These are phyloP conservation scores for Candida morakotiae DNA, from an alignment of 805 yeast genomes.

Conservation along the genomic window DNA sequence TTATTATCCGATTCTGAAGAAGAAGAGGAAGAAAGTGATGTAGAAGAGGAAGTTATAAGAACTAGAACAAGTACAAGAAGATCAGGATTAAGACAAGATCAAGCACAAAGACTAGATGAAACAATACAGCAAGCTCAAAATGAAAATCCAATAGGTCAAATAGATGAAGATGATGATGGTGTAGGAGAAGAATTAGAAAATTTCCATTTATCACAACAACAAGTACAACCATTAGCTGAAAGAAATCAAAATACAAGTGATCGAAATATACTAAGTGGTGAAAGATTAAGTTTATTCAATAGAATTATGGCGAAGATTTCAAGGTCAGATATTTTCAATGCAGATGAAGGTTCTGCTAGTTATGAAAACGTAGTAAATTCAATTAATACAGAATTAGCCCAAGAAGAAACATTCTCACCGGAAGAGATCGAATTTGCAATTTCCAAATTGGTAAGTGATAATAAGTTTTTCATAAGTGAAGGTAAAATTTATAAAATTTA, in stretches of 20 bases:
- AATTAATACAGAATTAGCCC: conserved; percentile 32
- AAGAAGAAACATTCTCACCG: conserved; percentile 33
- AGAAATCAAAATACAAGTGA: conserved; percentile 13
- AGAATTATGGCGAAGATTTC: conserved; percentile 27
- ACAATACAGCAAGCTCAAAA: too few relatives aligned
- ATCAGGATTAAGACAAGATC: conserved; percentile 14
- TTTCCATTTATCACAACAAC: conserved; percentile 22
- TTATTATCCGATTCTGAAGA: conserved; percentile 29
- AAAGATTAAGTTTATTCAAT: conserved; percentile 28
- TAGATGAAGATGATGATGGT: conserved; percentile 12
- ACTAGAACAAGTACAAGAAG: conserved; percentile 16
- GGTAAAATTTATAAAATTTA: conserved; percentile 37
- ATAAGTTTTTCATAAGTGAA: conserved; percentile 33
- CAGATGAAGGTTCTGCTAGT: conserved; percentile 28
- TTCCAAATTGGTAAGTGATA: conserved; percentile 29
- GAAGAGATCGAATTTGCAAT: conserved; percentile 31
- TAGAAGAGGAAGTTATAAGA: conserved; percentile 18
- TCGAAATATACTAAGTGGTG: conserved; percentile 25
- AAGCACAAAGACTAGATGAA: too few relatives aligned
- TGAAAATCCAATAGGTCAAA: conserved; percentile 6
- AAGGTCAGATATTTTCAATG: conserved; percentile 29
- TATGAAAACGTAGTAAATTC: conserved; percentile 26
- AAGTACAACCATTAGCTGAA: conserved; percentile 27
- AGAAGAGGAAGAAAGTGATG: conserved; percentile 19
- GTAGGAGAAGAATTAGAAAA: conserved; percentile 25